Evolutionary conservation across 495 filamentous ascomycete species (phyloP).

Genomic region (Saxophila tyrrhenica): DNA sequence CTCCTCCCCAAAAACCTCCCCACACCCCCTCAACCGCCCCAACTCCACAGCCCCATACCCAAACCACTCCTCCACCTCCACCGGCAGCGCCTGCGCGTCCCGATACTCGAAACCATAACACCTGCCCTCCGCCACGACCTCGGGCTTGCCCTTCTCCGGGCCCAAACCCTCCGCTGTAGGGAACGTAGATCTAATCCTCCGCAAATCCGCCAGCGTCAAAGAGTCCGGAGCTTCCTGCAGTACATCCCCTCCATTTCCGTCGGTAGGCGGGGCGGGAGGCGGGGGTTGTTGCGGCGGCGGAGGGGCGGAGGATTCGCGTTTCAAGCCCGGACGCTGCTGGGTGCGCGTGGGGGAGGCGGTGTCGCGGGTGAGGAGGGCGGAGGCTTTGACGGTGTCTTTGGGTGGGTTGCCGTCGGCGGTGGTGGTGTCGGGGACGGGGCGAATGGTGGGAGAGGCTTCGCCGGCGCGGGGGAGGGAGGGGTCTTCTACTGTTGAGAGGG

Average conservation of each 20-base stretch:
- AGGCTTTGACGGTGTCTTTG: constrained; percentile 5
- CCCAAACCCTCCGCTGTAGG: constrained; percentile 65
- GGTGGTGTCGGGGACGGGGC: constrained; percentile 7
- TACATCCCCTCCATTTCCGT: constrained; percentile 32
- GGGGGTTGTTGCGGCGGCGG: constrained; percentile 49
- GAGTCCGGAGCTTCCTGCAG: constrained; percentile 34
- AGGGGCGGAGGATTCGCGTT: constrained; percentile 44
- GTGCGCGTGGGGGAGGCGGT: background rate
- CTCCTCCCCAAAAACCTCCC: constrained; percentile 31
- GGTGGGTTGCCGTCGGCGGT: background rate
- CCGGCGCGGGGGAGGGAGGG: constrained; percentile 14
- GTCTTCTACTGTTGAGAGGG: constrained; percentile 10
- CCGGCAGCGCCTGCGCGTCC: constrained; percentile 67
- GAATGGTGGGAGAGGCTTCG: constrained; percentile 14
- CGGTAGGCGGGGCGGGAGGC: constrained; percentile 43
- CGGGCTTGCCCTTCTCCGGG: constrained; percentile 37
- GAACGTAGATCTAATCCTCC: constrained; percentile 68
- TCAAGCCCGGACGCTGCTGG: constrained; percentile 10
- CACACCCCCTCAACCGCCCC: constrained; percentile 55
- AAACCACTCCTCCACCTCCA: constrained; percentile 96
- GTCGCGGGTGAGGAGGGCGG: background rate
- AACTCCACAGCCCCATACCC: constrained; percentile 70
- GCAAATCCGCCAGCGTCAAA: constrained; percentile 77
- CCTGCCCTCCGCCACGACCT: background rate
- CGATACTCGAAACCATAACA: constrained; percentile 83